Percentiles rank a stretch among this genome's conserved stretches.
Evolutionary conservation across 345 rosid genomes (phyloP).

Genomic region (Gossypium bickii): DNA sequence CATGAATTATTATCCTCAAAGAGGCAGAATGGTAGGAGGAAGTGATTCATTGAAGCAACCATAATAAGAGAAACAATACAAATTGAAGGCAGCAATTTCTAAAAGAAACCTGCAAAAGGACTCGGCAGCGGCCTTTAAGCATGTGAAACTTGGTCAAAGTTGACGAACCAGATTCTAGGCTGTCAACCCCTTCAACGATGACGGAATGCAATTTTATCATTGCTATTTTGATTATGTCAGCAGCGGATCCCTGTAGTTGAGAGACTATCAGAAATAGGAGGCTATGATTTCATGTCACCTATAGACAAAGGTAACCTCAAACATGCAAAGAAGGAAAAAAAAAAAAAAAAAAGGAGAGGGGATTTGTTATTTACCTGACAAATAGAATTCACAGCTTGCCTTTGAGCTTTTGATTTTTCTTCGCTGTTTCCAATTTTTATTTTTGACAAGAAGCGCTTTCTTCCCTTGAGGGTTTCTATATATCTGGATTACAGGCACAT

Average conservation of each 20-base stretch:
- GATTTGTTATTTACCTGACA: conserved; percentile 63
- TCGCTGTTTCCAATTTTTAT: conserved; percentile 73
- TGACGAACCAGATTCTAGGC: conserved; percentile 36
- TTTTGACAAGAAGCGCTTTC: conserved; percentile 92
- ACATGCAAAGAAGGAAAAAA: not conserved
- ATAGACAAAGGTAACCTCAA: not conserved
- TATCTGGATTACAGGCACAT: conserved; percentile 46
- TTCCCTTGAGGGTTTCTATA: conserved; percentile 82
- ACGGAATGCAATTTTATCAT: conserved; percentile 71
- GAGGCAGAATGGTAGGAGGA: not conserved
- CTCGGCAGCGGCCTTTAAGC: conserved; percentile 73
- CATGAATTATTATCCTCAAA: not conserved
- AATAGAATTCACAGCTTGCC: conserved; percentile 97
- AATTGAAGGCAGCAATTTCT: not conserved
- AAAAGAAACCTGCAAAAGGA: conserved; percentile 72
- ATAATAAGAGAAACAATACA: not conserved
- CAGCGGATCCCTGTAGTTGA: conserved; percentile 80
- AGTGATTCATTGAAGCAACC: not conserved
- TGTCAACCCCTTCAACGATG: conserved; percentile 44
- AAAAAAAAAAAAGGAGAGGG: not conserved
- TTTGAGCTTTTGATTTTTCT: conserved; percentile 88
- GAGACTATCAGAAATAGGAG: conserved; percentile 20
- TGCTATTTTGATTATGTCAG: conserved; percentile 92
- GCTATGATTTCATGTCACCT: not conserved
- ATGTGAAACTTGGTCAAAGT: conserved; percentile 43